Percentiles rank a stretch among this genome's conserved stretches.
These are phyloP conservation scores for Dipodascus albidus DNA, from an alignment of 805 yeast species.

Conservation along the genomic window DNA sequence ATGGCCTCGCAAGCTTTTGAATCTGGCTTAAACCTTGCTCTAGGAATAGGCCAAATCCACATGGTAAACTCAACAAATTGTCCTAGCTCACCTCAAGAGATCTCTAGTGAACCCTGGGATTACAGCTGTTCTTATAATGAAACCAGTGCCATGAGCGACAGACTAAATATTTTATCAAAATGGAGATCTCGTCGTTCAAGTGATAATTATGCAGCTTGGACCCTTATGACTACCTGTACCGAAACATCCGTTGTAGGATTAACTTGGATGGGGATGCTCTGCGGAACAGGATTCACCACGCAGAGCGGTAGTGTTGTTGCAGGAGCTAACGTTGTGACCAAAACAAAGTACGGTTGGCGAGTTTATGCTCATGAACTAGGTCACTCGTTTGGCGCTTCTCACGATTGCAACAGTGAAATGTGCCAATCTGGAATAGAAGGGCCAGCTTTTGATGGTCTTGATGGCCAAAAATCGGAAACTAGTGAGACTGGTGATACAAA, in stretches of 20 bases:
- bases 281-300: conserved; percentile 15
- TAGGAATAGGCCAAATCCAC: conserved; percentile 21
- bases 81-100: conserved; percentile 9
- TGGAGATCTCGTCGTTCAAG: conserved; percentile 23
- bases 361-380: conserved; percentile 31
- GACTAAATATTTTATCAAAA: conserved; percentile 19
- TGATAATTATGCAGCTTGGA: conserved; percentile 28
- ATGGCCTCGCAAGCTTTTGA: conserved; percentile 26
- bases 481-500: neutral
- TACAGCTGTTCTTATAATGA: conserved; percentile 13
- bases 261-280: conserved; percentile 27
- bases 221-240: conserved; percentile 24
- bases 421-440: conserved; percentile 20
- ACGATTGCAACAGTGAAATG: conserved; percentile 28
- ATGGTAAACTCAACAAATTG: conserved; percentile 20
- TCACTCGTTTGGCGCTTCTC: conserved; percentile 31
- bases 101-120: conserved; percentile 20
- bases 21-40: conserved; percentile 24
- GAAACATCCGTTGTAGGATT: conserved; percentile 27
- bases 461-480: neutral
- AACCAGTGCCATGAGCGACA: conserved; percentile 14
- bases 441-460: conserved; percentile 5
- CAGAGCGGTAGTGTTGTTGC: conserved; percentile 14
- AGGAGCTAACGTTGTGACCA: conserved; percentile 25
- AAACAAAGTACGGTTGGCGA: conserved; percentile 24